These are phyloP conservation scores for Neurospora africana DNA, from an alignment of 495 filamentous ascomycete genomes.

Conservation along the genomic window DNA sequence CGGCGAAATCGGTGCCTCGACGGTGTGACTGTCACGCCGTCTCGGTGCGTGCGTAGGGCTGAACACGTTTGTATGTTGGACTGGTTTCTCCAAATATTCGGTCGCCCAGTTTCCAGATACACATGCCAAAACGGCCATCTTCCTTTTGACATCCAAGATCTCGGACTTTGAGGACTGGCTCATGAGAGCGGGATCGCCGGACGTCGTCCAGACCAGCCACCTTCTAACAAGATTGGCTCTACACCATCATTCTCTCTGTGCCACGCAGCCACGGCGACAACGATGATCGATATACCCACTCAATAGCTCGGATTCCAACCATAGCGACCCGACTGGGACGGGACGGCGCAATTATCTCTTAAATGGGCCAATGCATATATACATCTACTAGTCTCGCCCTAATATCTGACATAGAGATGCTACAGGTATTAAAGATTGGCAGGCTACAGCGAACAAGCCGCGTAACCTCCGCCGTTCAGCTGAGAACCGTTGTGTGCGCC, in stretches of 20 bases:
- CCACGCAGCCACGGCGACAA: not conserved
- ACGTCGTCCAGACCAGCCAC: not conserved
- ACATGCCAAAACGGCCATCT: not conserved
- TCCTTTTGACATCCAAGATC: not conserved
- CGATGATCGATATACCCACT: not conserved
- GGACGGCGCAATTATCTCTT: not conserved
- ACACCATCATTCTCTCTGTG: not conserved
- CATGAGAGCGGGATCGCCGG: not conserved
- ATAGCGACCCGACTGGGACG: not conserved
- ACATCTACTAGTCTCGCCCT: not conserved
- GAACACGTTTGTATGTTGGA: not conserved
- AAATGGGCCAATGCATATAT: not conserved
- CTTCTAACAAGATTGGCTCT: not conserved
- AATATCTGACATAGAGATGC: not conserved
- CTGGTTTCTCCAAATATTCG: not conserved
- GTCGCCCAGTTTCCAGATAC: not conserved
- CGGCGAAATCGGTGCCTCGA: not conserved
- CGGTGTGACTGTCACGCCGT: not conserved
- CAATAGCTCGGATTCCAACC: not conserved
- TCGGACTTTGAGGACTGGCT: not conserved
- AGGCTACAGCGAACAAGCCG: not conserved
- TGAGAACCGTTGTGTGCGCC: not conserved
- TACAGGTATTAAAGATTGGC: not conserved
- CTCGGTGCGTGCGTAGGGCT: not conserved
- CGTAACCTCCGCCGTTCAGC: not conserved